Evolutionary conservation across 129 eudicot species (phyloP), one percentile per base, ranked within the genome.

Genomic region (Arctium minus): DNA sequence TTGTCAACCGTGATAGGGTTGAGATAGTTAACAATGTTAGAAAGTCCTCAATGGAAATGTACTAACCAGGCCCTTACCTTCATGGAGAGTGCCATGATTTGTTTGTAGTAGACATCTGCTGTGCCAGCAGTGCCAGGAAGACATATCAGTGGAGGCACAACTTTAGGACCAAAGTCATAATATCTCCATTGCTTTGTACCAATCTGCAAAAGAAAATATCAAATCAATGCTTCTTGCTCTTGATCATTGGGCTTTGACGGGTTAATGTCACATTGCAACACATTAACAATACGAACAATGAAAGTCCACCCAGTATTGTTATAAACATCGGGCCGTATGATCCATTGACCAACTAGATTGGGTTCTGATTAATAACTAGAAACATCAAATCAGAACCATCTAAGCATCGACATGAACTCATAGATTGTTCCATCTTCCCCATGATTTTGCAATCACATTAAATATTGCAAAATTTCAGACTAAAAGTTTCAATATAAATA

Each of bases 71-170:
- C 44, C 60, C 40, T 72, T 82, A 96, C 99, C 98, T 93, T 96
- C 92, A 88, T 88, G 13, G 99, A 91, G 67, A 93, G 85, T 33
- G 99, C 86, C 99, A 96, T 96, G 78, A 96, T 84, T 86, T 96
- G 99, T 85, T 96, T 96, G 89, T 96, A 96, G 88, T 93, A 91
- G n/a, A 96, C 97, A 91, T 96, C 99, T 6, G 99, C 99, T 38
- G 97, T 91, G 86, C 97, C 97, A 85, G 97, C 93, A 78, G 89
- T 89, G 50, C 97, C 97, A 74, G 98, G 99, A 77, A 96, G 85
- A 79, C 99, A 96, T 81, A 96, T 92, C 64, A 96, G 86, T 44
- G 99, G 99, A 81, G 98, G 97, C 79, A 96, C 98, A 42, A 81
- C 88, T 89, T 96, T 96, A 5, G 98, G 99, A 71, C 99, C 99